Conservation (phyloP, 495 filamentous ascomycete genomes). For the Penicillium ochrochloron region DNA sequence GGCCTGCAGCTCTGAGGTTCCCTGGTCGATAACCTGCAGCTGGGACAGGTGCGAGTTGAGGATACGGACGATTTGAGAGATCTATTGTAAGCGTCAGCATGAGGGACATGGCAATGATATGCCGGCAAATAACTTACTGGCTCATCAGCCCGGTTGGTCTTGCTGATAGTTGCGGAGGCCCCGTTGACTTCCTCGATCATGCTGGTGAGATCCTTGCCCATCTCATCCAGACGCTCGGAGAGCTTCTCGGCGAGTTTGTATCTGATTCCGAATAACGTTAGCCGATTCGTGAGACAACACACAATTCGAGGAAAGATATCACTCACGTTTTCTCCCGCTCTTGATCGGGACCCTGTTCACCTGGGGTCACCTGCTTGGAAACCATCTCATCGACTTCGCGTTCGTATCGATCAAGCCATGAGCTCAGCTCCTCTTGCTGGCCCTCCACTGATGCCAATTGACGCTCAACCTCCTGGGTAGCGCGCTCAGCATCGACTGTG, state of each 20-base stretch:
- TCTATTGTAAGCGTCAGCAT: slow-evolving; percentile 50
- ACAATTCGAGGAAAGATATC: neutral
- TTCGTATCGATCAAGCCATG: slow-evolving; percentile 88
- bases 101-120: neutral
- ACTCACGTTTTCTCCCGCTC: slow-evolving; percentile 87
- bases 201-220: slow-evolving; percentile 85
- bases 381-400: slow-evolving; percentile 85
- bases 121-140: slow-evolving; percentile 65
- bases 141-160: slow-evolving; percentile 87
- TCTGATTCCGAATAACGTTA: slow-evolving; percentile 32
- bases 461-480: slow-evolving; percentile 86
- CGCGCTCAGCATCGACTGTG: slow-evolving; percentile 89
- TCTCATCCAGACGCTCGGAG: slow-evolving; percentile 82
- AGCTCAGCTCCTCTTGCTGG: slow-evolving; percentile 85
- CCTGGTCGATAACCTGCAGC: slow-evolving; percentile 88
- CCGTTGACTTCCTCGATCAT: slow-evolving; percentile 99
- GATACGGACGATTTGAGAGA: slow-evolving; percentile 91
- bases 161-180: slow-evolving; percentile 79
- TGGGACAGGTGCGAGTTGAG: slow-evolving; percentile 89
- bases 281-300: neutral
- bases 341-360: slow-evolving; percentile 86
- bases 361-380: slow-evolving; percentile 65
- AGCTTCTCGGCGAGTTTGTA: slow-evolving; percentile 92
- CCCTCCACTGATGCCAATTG: slow-evolving; percentile 86
- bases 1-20: slow-evolving; percentile 74